Evolutionary conservation across 2,329 filamentous ascomycete genomes (phyloP), one percentile per base, ranked within the genome.

Genomic region (Balansia obtecta): DNA sequence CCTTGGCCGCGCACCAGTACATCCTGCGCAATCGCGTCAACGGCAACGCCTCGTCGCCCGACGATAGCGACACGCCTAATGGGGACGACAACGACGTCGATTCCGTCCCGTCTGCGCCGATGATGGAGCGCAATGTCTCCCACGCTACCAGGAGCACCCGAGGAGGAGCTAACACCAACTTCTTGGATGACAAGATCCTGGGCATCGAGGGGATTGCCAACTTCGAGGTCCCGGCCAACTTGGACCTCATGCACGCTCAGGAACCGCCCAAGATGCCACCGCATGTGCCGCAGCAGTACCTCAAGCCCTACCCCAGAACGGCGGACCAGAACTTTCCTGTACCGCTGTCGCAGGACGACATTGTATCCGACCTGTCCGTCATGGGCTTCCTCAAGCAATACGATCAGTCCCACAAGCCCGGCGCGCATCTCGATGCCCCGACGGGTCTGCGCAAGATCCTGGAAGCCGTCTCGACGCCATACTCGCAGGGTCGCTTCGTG

Each of bases 141-240:
- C 80, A 84, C 53, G 77, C 77, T 12, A 84, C 81, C 16, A 71
- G 80, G 42, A 83, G 79, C 63, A 82, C 77, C 18, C 73, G 80
- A 22, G 77, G 70, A n/a, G 68, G 66, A 27, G 67, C 72, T 13
- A 70, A 71, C 53, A 71, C 75, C 49, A 80, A 79, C 58, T 77
- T 78, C 53, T 59, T 74, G 37, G 78, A 82, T 54, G 75, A 79
- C 60, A 77, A 74, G 58, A 67, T 79, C 39, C 67, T 80, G 12
- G 80, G 80, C 13, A 70, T 83, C 30, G 80, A 83, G 60, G 77
- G 74, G 20, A 69, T 83, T 43, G 69, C 73, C 52, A 81, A 77
- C 56, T 76, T 82, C 54, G 76, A 80, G 58, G 68, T 79, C 30
- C 75, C 77, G 0, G 69, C 72, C 45, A 82, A 80, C 58, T 69